phyloP scores from a whole-genome alignment of 805 yeast genomes.

The Brettanomyces naardenensis region DNA sequence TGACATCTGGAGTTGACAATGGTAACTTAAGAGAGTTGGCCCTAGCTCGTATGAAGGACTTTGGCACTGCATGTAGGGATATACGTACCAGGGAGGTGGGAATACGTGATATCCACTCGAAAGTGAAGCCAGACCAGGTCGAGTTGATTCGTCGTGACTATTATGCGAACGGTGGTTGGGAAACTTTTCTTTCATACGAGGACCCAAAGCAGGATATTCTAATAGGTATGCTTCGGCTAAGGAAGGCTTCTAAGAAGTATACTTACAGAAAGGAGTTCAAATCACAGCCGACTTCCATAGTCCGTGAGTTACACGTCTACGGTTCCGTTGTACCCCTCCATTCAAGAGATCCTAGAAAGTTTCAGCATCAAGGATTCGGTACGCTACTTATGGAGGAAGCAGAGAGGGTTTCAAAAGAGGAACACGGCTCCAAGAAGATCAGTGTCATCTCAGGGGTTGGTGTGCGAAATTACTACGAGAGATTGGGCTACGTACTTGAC shows the following conservation, averaged over 20 bases:
- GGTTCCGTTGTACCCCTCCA: slow-evolving; percentile 97
- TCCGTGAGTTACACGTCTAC: slow-evolving; percentile 95
- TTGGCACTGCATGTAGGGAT: slow-evolving; percentile 92
- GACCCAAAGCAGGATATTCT: slow-evolving; percentile 95
- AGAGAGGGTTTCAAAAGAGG: slow-evolving; percentile 88
- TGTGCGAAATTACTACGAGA: slow-evolving; percentile 90
- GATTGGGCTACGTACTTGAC: slow-evolving; percentile 83
- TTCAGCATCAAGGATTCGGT: slow-evolving; percentile 99
- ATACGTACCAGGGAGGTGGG: slow-evolving; percentile 98
- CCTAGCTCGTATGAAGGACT: slow-evolving; percentile 94
- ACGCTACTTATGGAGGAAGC: slow-evolving; percentile 98
- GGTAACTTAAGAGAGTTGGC: slow-evolving; percentile 95
- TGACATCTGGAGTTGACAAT: slow-evolving; percentile 95
- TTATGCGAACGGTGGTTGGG: slow-evolving; percentile 98
- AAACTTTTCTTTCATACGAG: slow-evolving; percentile 90
- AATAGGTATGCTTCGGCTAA: slow-evolving; percentile 80
- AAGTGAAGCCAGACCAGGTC: slow-evolving; percentile 94
- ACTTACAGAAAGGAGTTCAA: slow-evolving; percentile 88
- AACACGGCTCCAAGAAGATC: slow-evolving; percentile 86
- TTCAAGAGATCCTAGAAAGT: slow-evolving; percentile 92
- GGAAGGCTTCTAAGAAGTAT: slow-evolving; percentile 82
- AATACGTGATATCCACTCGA: slow-evolving; percentile 96
- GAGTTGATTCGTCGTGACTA: slow-evolving; percentile 93
- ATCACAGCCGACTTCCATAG: slow-evolving; percentile 79
- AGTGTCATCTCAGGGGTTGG: slow-evolving; percentile 97